These are phyloP conservation scores for Yamadazyma ubonensis DNA, from an alignment of 805 yeast genomes.

Conservation along the genomic window DNA sequence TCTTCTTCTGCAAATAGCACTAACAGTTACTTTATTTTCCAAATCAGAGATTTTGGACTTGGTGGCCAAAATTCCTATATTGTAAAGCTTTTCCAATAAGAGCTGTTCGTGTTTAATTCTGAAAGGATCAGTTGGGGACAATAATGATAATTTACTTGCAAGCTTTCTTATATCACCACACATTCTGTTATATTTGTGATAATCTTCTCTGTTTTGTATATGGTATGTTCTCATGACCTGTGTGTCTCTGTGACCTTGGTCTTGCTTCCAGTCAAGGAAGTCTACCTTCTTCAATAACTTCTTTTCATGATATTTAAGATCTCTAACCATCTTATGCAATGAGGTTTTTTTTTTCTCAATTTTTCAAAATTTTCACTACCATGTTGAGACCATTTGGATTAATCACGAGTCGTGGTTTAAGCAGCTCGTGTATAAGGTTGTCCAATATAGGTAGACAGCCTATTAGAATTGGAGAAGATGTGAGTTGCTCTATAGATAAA, in stretches of 20 bases:
- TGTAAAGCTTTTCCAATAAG: slow-evolving; percentile 79
- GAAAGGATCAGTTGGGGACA: slow-evolving; percentile 85
- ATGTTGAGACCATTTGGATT: slow-evolving; percentile 5
- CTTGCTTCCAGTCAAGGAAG: slow-evolving; percentile 96
- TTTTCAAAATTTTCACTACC: slow-evolving; percentile 9
- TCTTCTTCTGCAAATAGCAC: slow-evolving; percentile 89
- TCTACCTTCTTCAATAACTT: slow-evolving; percentile 93
- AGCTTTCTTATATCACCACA: slow-evolving; percentile 90
- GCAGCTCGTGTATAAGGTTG: neutral
- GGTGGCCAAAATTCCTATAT: slow-evolving; percentile 87
- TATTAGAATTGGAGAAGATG: slow-evolving; percentile 63
- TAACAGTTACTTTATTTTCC: slow-evolving; percentile 88
- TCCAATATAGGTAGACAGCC: slow-evolving; percentile 86
- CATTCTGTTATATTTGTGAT: slow-evolving; percentile 86
- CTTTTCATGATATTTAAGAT: slow-evolving; percentile 92
- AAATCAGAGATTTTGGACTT: slow-evolving; percentile 86
- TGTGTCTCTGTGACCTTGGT: slow-evolving; percentile 92
- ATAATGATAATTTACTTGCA: slow-evolving; percentile 79
- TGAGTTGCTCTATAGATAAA: slow-evolving; percentile 46
- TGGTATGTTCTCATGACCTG: slow-evolving; percentile 95
- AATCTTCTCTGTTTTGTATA: slow-evolving; percentile 92
- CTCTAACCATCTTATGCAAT: slow-evolving; percentile 63
- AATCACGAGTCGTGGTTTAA: slow-evolving; percentile 3
- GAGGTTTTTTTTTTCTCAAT: slow-evolving; percentile 8
- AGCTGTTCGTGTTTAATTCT: slow-evolving; percentile 86